Base-by-base conservation (phyloP, 2,329 filamentous ascomycete genomes). In the Fusarium newnesense region DNA sequence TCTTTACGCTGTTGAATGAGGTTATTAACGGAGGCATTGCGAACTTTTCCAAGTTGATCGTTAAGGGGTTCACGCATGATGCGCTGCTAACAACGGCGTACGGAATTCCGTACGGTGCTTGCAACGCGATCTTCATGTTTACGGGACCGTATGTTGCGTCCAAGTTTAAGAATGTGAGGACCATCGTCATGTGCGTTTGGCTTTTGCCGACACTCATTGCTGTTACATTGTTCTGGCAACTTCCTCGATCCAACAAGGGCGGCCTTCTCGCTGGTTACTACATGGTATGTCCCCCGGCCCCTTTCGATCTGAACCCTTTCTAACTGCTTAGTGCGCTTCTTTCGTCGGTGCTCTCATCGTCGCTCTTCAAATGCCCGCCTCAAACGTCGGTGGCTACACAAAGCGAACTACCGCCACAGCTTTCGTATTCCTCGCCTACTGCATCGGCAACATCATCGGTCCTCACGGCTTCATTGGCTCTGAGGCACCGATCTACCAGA, bases 1-100 rank as follows among this genome's bases (percentile, higher is more conserved):
- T 89, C 46, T 89, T 87, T 79, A 88, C 87, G 82, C 75, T 89
- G 1, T 77, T 88, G 24, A 89, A 89, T 63, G 87, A 89, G 72
- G 79, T 83, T 4, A 84, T 89, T 70, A 89, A 84, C 54, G 86
- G 86, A 7, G 88, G 87, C 0, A 88, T 88, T 13, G 84, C 87
- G 9, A 89, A 87, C 71, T 89, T 89, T 69, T 85, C 86, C 43
- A 89, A 89, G 88, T 72, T 81, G 60, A 80, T 89, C 60, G 84
- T 89, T 75, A 88, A 88, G 63, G 83, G 85, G 3, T 78, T 87
- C 5, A 84, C 84, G 11, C 64, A 78, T 13, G 70, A 76, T 26
- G 69, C 77, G 10, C 69, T 79, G 2, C 24, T 81, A 12, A 88
- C 88, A 0, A 87, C 87, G 0, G 85, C 85, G 0, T 82, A 87